Conservation (phyloP, 345 rosid genomes). For the Populus euphratica region DNA sequence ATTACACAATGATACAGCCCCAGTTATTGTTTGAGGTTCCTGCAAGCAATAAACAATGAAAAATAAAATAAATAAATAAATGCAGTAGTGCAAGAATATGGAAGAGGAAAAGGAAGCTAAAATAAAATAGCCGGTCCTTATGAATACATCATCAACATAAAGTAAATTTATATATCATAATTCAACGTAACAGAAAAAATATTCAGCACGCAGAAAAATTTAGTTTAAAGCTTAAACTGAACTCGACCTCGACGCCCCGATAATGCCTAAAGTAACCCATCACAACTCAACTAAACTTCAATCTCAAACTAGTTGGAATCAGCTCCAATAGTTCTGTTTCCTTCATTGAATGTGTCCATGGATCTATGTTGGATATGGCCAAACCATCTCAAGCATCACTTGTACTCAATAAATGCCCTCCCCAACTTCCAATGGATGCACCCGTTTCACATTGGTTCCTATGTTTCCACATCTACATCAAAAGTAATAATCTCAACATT, state of each 20-base stretch:
- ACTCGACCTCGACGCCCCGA: background rate
- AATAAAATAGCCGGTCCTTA: background rate
- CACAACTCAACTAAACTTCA: background rate
- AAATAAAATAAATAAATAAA: slow-evolving; percentile 7
- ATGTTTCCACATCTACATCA: background rate
- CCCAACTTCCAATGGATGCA: background rate
- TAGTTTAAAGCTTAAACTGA: background rate
- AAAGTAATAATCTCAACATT: background rate
- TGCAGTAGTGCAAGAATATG: background rate
- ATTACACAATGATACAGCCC: slow-evolving; percentile 86
- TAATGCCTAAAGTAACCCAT: background rate
- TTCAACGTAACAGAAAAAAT: background rate
- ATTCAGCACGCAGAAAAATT: background rate
- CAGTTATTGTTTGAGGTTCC: slow-evolving; percentile 68
- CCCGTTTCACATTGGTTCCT: background rate
- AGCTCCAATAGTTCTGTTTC: background rate
- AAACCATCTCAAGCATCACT: background rate
- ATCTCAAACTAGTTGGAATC: too few relatives aligned
- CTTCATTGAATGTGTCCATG: background rate
- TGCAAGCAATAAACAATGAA: slow-evolving; percentile 26
- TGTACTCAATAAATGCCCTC: background rate
- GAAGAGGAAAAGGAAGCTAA: background rate
- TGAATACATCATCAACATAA: background rate
- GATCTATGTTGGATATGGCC: background rate
- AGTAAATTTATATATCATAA: background rate